These are phyloP conservation scores for Cupressus sempervirens DNA, from an alignment of 75 land plant genomes.

Conservation along the genomic window DNA sequence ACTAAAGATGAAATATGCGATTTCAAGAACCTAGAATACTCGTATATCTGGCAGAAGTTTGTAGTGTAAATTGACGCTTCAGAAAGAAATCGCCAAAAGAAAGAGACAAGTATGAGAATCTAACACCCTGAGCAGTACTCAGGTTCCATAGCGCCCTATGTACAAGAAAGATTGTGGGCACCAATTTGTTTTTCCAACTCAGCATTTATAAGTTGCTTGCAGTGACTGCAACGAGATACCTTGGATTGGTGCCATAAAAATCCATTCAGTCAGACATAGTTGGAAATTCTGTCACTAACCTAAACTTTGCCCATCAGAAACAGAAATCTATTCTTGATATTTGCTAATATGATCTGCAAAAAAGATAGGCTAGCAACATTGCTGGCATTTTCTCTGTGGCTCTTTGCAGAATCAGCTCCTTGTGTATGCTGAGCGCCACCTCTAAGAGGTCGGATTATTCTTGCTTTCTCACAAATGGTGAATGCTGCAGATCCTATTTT, in stretches of 20 bases:
- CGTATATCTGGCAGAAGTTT: neutral
- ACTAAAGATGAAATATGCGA: neutral
- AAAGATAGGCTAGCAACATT: constrained; percentile 1
- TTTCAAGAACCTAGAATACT: neutral
- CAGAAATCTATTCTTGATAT: constrained; percentile 1
- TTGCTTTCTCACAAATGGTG: constrained; percentile 3
- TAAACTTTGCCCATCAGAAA: constrained; percentile 6
- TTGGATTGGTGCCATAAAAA: neutral
- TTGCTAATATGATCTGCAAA: constrained; percentile 1
- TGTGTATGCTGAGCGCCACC: constrained; percentile 8
- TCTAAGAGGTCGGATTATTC: constrained; percentile 9
- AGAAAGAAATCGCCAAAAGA: neutral
- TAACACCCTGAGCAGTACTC: neutral
- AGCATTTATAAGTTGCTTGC: neutral
- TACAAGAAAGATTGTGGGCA: neutral
- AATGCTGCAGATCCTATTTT: constrained; percentile 5
- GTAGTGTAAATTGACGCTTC: neutral
- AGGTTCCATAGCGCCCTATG: neutral
- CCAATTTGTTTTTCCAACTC: neutral
- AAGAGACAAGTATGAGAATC: neutral
- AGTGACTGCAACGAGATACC: neutral
- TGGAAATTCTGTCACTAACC: neutral
- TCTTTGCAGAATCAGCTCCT: neutral
- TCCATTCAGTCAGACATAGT: neutral
- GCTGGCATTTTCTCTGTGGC: neutral